Evolutionary conservation across 1,284 basidiomycete genomes (phyloP).

Genomic region (Vanrija humicola): DNA sequence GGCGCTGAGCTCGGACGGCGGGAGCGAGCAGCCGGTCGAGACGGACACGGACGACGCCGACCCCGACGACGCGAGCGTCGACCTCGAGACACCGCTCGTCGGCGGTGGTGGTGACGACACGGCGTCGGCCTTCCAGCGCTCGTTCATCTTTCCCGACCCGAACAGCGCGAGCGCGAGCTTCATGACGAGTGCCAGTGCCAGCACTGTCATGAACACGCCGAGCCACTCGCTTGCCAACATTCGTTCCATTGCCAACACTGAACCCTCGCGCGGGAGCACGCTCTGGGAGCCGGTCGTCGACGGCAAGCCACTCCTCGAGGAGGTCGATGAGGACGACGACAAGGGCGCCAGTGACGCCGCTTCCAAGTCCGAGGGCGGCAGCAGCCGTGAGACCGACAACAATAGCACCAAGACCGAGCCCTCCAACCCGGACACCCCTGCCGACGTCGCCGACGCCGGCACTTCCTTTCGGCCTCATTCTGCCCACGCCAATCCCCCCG

Average conservation of each 20-base stretch:
- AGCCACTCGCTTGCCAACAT: not conserved
- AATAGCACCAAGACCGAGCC: not conserved
- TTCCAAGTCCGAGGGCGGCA: not conserved
- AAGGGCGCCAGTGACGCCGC: not conserved
- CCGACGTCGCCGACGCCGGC: too few species aligned
- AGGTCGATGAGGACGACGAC: too few species aligned
- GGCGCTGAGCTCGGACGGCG: conserved; percentile 3
- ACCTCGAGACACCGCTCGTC: not conserved
- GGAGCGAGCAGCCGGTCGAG: not conserved
- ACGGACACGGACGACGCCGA: not conserved
- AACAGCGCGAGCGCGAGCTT: conserved; percentile 1
- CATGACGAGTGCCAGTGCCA: not conserved
- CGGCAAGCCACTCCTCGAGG: too few species aligned
- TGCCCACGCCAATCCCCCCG: too few species aligned
- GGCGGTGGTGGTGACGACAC: not conserved
- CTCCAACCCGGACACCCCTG: too few species aligned
- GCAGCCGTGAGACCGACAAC: not conserved
- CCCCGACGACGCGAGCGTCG: not conserved
- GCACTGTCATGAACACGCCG: not conserved
- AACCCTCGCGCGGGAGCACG: not conserved
- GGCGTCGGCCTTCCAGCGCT: conserved; percentile 9
- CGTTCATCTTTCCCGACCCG: conserved; percentile 20
- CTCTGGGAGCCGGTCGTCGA: not conserved
- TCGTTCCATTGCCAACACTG: not conserved
- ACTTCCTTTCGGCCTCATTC: too few species aligned